phyloP scores from a whole-genome alignment of 768 basidiomycete genomes.

The Trametes elegans region DNA sequence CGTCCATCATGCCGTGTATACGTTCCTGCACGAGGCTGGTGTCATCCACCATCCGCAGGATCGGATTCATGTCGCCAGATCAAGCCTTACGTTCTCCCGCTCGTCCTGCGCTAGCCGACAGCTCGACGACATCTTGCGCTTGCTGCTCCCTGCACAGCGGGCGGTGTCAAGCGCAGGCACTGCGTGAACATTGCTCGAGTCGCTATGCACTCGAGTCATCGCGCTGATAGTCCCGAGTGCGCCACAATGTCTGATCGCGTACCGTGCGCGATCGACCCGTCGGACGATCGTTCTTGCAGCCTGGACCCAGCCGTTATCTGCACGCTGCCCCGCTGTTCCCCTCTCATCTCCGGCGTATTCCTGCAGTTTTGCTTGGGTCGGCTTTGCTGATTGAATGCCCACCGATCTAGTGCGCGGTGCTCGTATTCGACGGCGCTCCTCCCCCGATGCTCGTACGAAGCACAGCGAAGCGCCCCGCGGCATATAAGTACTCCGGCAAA shows the following conservation, averaged over 20 bases:
- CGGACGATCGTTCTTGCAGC: not conserved
- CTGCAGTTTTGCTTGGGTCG: not conserved
- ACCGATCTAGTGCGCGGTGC: constrained; percentile 2
- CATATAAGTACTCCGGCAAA: not conserved
- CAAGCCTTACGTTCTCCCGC: not conserved
- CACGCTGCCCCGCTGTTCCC: not conserved
- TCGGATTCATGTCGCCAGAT: too few relatives aligned
- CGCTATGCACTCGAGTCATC: not conserved
- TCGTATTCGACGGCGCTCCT: constrained; percentile 1
- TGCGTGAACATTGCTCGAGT: not conserved
- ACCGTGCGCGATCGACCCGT: not conserved
- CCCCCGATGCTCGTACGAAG: constrained; percentile 1
- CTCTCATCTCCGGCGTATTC: not conserved
- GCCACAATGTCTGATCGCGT: not conserved
- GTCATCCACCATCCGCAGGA: not conserved
- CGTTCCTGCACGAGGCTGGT: not conserved
- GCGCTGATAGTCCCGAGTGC: not conserved
- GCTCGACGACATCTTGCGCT: too few relatives aligned
- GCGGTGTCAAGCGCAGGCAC: too few relatives aligned
- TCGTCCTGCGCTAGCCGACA: too few relatives aligned
- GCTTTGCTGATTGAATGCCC: not conserved
- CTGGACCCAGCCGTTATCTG: constrained; percentile 1
- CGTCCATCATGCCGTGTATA: not conserved
- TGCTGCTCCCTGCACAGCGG: too few relatives aligned
- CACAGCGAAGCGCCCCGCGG: not conserved